Evolutionary conservation across 1,284 basidiomycete species (phyloP).

Genomic region (Schizophyllum commune): DNA sequence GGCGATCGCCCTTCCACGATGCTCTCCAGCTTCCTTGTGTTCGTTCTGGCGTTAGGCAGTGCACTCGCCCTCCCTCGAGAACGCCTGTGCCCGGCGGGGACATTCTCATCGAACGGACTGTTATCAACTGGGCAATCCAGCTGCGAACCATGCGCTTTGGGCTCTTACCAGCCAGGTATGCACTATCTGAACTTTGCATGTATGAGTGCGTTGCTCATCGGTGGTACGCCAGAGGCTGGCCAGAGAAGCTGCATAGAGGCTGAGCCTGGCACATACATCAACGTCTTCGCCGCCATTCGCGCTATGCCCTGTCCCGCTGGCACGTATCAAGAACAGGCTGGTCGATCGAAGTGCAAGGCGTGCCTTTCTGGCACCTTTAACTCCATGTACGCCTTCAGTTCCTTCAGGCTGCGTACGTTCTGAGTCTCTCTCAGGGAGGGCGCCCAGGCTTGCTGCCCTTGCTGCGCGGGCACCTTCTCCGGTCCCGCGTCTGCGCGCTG

Average conservation of each 20-base stretch:
- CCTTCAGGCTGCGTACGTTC: neutral
- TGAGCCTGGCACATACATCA: neutral
- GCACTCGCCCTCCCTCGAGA: neutral
- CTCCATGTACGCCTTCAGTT: neutral
- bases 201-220: too few relatives aligned
- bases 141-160: neutral
- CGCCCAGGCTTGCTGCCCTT: neutral
- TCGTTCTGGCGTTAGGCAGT: neutral
- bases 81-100: neutral
- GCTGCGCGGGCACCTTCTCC: neutral
- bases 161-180: neutral
- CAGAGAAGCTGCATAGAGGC: neutral
- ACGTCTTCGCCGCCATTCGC: neutral
- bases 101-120: neutral
- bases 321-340: neutral
- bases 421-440: neutral
- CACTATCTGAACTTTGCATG: neutral
- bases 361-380: neutral
- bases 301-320: neutral
- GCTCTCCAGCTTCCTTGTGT: neutral
- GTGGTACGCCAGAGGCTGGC: neutral
- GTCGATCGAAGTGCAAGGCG: neutral
- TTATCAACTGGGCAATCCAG: neutral
- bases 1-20: neutral
- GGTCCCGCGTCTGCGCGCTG: neutral